These are phyloP conservation scores for Calonectria pseudoreteaudii DNA, from an alignment of 2,329 filamentous ascomycete genomes.

Conservation along the genomic window DNA sequence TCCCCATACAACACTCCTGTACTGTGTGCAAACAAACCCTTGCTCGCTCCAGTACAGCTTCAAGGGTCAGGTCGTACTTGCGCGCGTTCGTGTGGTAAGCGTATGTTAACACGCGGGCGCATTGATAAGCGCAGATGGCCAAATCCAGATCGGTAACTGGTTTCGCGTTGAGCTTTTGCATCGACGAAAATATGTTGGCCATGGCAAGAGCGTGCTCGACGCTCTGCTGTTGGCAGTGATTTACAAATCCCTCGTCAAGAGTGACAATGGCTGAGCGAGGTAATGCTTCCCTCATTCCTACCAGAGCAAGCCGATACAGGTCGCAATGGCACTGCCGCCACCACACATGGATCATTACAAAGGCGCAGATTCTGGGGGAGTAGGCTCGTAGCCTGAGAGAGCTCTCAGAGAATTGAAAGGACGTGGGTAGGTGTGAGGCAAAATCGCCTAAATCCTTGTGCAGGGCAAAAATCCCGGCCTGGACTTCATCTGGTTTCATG, in stretches of 20 bases:
- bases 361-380: constrained; percentile 67
- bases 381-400: constrained; percentile 68
- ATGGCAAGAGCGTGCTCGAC: constrained; percentile 67
- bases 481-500: constrained; percentile 57
- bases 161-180: constrained; percentile 63
- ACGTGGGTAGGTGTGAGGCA: constrained; percentile 63
- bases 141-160: constrained; percentile 68
- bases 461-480: constrained; percentile 56
- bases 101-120: constrained; percentile 64
- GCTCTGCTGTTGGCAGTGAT: constrained; percentile 62
- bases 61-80: constrained; percentile 58
- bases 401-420: constrained; percentile 68
- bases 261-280: constrained; percentile 56
- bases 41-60: constrained; percentile 61
- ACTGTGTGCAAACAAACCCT: constrained; percentile 64
- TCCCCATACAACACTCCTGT: constrained; percentile 62
- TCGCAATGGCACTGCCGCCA: constrained; percentile 71
- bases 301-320: constrained; percentile 65
- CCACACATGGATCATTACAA: constrained; percentile 71
- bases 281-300: constrained; percentile 64
- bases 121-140: constrained; percentile 67
- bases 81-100: constrained; percentile 58
- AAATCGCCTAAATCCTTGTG: constrained; percentile 65
- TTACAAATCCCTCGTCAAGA: constrained; percentile 62
- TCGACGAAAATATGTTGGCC: constrained; percentile 65